Conservation (phyloP, 805 yeast species). For the Debaryomyces prosopidis region DNA sequence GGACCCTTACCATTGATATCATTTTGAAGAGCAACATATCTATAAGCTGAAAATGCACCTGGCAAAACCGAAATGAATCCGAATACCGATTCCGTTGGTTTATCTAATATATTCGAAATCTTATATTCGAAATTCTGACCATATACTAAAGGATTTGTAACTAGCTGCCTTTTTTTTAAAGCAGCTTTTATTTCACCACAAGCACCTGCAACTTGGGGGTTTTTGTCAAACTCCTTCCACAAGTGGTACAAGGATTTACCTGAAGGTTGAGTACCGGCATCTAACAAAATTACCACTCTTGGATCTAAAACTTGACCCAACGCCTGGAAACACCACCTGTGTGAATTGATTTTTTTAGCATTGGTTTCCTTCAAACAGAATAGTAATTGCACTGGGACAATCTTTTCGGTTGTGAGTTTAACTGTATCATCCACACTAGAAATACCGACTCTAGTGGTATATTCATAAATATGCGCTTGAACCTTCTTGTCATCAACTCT, state of each 20-base stretch:
- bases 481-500: slow-evolving; percentile 60
- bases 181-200: slow-evolving; percentile 72
- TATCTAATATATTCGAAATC: slow-evolving; percentile 65
- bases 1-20: slow-evolving; percentile 56
- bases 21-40: slow-evolving; percentile 59
- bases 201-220: slow-evolving; percentile 65
- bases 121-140: slow-evolving; percentile 69
- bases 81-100: slow-evolving; percentile 64
- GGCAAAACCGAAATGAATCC: slow-evolving; percentile 68
- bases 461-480: slow-evolving; percentile 65
- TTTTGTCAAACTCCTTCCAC: slow-evolving; percentile 63
- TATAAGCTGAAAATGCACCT: slow-evolving; percentile 68
- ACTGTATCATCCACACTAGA: slow-evolving; percentile 52
- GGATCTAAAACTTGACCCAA: slow-evolving; percentile 59
- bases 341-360: slow-evolving; percentile 66
- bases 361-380: slow-evolving; percentile 63
- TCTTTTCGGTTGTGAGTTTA: slow-evolving; percentile 50
- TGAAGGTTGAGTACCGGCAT: slow-evolving; percentile 67
- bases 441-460: slow-evolving; percentile 59
- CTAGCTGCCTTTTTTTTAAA: slow-evolving; percentile 45
- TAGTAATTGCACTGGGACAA: slow-evolving; percentile 63
- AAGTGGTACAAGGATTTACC: slow-evolving; percentile 55
- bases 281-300: slow-evolving; percentile 55
- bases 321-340: slow-evolving; percentile 70
- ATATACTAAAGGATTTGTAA: slow-evolving; percentile 62